Evolutionary conservation across 2,329 filamentous ascomycete genomes (phyloP), one percentile per base, ranked within the genome.

Genomic region (Alternaria sp.): DNA sequence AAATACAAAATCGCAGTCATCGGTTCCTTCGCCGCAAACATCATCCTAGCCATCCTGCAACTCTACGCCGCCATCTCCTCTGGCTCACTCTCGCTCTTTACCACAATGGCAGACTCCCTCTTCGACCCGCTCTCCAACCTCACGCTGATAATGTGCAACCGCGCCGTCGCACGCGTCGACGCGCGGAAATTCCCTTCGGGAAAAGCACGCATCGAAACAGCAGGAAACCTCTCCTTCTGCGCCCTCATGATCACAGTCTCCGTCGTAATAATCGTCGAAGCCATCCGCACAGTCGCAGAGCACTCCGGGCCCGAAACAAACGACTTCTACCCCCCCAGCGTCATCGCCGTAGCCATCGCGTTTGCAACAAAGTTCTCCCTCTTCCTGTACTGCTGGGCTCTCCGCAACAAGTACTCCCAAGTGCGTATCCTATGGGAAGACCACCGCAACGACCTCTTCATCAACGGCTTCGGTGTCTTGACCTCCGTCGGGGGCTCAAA

Each of bases 191-290:
- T 96, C 74, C 94, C 94, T 0, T 93, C 91, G 0, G 94, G 94
- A 63, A 97, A 97, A 77, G 93, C 93, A 5, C 89, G 95, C 29
- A 91, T 99, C 62, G 94, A 98, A 79, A 98, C 93, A 0, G 91
- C 93, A 0, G 95, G 95, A 51, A 99, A 98, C 73, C 97, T 98
- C 65, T 88, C 90, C 59, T 99, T 99, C 79, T 97, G 93, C 79
- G 96, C 96, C 78, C 83, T 99, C 69, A 98, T 99, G 95, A 93
- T 89, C 21, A 83, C 92, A 9, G 94, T 98, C 7, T 97, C 93
- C 0, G 83, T 96, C 65, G 92, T 98, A 72, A 87, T 99, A 55
- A 95, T 99, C 69, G 92, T 94, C 23, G 92, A 97, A 75, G 93
- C 93, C 0, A 83, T 87, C 28, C 85, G 88, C 54, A 89, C 96